Conservation (phyloP, 345 rosid genomes). For the Populus alba region DNA sequence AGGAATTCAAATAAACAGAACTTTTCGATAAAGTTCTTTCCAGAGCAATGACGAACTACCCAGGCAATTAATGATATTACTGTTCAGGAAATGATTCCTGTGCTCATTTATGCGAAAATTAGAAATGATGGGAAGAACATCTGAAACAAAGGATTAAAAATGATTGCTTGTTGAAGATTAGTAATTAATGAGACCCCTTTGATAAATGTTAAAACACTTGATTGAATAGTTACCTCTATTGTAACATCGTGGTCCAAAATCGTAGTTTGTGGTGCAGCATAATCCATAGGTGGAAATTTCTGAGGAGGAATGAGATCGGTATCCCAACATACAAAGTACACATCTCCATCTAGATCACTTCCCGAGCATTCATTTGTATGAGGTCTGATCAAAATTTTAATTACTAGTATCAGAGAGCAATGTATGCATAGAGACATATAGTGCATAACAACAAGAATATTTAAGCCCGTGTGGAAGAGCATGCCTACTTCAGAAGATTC, state of each 20-base stretch:
- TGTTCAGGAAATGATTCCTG: not conserved
- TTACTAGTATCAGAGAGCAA: not conserved
- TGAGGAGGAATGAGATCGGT: slow-evolving; percentile 28
- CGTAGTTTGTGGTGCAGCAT: slow-evolving; percentile 12
- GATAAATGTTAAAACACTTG: not conserved
- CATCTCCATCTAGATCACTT: slow-evolving; percentile 41
- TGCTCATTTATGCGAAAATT: not conserved
- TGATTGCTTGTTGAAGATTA: not conserved
- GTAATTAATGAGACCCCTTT: not conserved
- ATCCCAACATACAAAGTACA: slow-evolving; percentile 46
- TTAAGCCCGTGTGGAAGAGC: not conserved
- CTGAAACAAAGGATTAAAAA: not conserved
- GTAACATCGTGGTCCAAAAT: slow-evolving; percentile 28
- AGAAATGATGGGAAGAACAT: not conserved
- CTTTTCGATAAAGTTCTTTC: not conserved
- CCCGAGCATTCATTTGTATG: slow-evolving; percentile 44
- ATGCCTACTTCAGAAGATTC: not conserved
- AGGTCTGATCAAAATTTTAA: slow-evolving; percentile 23
- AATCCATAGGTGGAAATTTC: slow-evolving; percentile 33
- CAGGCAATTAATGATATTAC: not conserved
- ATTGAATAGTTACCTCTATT: slow-evolving; percentile 27
- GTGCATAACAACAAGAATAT: not conserved
- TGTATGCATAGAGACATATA: not conserved
- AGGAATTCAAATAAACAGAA: not conserved
- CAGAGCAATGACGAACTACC: not conserved